These are phyloP conservation scores for Nematocida sp. DNA, from an alignment of 371 early-diverging fungal species.

Conservation along the genomic window DNA sequence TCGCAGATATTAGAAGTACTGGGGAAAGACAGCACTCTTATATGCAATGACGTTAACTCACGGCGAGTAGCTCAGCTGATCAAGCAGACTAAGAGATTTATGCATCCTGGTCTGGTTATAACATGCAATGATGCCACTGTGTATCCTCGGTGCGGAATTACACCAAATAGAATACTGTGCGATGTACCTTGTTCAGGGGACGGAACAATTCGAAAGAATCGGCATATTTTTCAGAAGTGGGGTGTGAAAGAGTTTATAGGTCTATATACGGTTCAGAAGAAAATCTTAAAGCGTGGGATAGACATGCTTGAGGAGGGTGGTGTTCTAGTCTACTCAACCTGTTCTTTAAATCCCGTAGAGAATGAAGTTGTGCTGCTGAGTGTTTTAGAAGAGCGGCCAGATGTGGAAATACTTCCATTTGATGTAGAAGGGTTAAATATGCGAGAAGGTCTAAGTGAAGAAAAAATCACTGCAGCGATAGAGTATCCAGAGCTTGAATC, in stretches of 20 bases:
- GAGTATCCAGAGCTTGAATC: slow-evolving; percentile 70
- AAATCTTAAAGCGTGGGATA: slow-evolving; percentile 80
- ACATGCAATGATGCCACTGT: slow-evolving; percentile 88
- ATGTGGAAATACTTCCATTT: slow-evolving; percentile 52
- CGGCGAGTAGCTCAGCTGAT: slow-evolving; percentile 85
- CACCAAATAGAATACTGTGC: slow-evolving; percentile 62
- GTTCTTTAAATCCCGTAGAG: slow-evolving; percentile 86
- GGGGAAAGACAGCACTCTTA: slow-evolving; percentile 74
- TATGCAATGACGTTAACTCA: slow-evolving; percentile 90
- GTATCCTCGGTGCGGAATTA: slow-evolving; percentile 75
- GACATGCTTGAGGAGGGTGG: slow-evolving; percentile 85
- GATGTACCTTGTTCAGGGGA: slow-evolving; percentile 95
- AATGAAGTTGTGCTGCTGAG: slow-evolving; percentile 69
- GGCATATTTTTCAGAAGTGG: slow-evolving; percentile 83
- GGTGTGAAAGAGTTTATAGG: slow-evolving; percentile 74
- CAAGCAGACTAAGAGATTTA: slow-evolving; percentile 79
- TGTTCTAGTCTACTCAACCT: slow-evolving; percentile 93
- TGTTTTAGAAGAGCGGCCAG: slow-evolving; percentile 42
- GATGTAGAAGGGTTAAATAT: slow-evolving; percentile 73
- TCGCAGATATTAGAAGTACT: slow-evolving; percentile 76
- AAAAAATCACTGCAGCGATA: neutral
- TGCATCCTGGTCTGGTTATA: slow-evolving; percentile 82
- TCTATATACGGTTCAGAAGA: slow-evolving; percentile 80
- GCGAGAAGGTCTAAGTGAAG: slow-evolving; percentile 63
- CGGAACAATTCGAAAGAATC: slow-evolving; percentile 94